Evolutionary conservation across 2,329 filamentous ascomycete genomes (phyloP).

Genomic region (Fusarium fracticaudum): DNA sequence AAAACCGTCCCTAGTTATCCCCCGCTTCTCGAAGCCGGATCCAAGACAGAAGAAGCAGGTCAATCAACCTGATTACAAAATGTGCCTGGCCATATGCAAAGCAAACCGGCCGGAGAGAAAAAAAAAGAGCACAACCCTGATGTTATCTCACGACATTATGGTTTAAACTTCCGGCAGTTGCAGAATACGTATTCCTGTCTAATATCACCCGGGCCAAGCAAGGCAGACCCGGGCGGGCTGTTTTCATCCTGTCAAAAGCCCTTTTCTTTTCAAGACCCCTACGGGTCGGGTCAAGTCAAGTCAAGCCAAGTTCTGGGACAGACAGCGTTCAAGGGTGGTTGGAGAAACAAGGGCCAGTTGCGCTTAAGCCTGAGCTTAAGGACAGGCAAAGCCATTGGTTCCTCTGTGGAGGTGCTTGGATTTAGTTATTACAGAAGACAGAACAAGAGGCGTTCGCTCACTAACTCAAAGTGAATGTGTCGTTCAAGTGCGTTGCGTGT

Average conservation of each 20-base stretch:
- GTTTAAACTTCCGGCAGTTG: constrained; percentile 21
- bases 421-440: constrained; percentile 7
- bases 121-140: not conserved
- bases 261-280: constrained; percentile 7
- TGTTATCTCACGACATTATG: not conserved
- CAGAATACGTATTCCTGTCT: constrained; percentile 3
- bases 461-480: constrained; percentile 1
- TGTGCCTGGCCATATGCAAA: not conserved
- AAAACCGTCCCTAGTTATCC: constrained; percentile 21
- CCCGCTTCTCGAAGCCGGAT: constrained; percentile 36
- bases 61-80: not conserved
- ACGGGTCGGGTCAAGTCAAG: not conserved
- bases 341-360: constrained; percentile 23
- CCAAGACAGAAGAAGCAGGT: constrained; percentile 28
- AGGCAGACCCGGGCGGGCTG: not conserved
- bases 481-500: constrained; percentile 5
- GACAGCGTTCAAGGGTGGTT: constrained; percentile 31
- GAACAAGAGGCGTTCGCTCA: not conserved
- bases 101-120: not conserved
- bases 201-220: constrained; percentile 10
- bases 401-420: not conserved
- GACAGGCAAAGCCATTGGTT: constrained; percentile 8
- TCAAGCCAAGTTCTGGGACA: not conserved
- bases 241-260: constrained; percentile 1
- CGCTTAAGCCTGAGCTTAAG: constrained; percentile 30